Evolutionary conservation across 2,329 filamentous ascomycete species (phyloP).

Genomic region (Arthrobotrys entomopaga): DNA sequence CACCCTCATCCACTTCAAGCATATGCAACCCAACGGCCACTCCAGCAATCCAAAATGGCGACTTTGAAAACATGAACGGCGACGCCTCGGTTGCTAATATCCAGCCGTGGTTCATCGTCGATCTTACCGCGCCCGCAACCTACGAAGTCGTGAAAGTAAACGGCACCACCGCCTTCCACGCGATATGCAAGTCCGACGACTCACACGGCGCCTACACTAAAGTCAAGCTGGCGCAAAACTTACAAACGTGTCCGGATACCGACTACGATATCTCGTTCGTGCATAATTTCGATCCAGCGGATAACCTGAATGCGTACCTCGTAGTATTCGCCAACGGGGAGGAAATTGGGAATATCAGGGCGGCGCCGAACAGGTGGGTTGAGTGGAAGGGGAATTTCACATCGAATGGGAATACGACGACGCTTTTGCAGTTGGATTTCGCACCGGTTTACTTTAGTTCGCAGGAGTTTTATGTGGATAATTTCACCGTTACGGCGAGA

Average conservation of each 20-base stretch:
- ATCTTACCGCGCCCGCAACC: slow-evolving; percentile 31
- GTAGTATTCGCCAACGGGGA: slow-evolving; percentile 21
- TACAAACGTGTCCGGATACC: slow-evolving; percentile 17
- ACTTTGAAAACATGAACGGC: slow-evolving; percentile 10
- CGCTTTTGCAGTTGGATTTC: slow-evolving; percentile 31
- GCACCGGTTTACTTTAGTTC: slow-evolving; percentile 31
- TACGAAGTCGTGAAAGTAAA: slow-evolving; percentile 29
- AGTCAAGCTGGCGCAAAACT: slow-evolving; percentile 37
- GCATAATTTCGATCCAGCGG: slow-evolving; percentile 25
- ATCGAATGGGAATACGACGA: slow-evolving; percentile 1
- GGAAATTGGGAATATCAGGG: slow-evolving; percentile 32
- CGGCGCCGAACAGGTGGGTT: slow-evolving; percentile 12
- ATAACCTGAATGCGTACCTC: slow-evolving; percentile 23
- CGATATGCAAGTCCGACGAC: slow-evolving; percentile 21
- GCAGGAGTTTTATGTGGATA: slow-evolving; percentile 40
- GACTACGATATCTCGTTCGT: slow-evolving; percentile 22
- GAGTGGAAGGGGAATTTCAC: slow-evolving; percentile 28
- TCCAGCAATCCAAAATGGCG: slow-evolving; percentile 23
- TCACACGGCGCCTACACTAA: slow-evolving; percentile 40
- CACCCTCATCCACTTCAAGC: slow-evolving; percentile 3
- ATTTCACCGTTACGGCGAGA: slow-evolving; percentile 26
- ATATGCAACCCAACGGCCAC: slow-evolving; percentile 17
- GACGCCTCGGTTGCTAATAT: slow-evolving; percentile 22
- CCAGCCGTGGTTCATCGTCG: slow-evolving; percentile 33
- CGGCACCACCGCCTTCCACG: slow-evolving; percentile 25